Evolutionary conservation across 768 basidiomycete genomes (phyloP).

Genomic region (Solioccasus polychromus): DNA sequence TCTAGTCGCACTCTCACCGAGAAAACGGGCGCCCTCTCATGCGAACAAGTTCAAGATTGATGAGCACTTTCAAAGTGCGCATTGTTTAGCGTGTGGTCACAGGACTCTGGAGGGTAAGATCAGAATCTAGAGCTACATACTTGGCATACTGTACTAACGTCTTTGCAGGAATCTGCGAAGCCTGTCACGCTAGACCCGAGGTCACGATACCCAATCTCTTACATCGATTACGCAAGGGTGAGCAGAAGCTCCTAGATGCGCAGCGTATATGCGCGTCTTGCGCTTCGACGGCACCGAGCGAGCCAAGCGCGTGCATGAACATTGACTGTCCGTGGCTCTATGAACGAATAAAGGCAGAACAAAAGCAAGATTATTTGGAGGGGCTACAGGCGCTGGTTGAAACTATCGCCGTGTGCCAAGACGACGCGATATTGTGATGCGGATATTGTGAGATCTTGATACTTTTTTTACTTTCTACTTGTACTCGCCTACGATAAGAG

Average conservation of each 20-base stretch:
- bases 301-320: constrained; percentile 73
- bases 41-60: constrained; percentile 56
- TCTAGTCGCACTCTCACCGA: constrained; percentile 35
- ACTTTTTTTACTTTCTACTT: too few relatives aligned
- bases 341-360: constrained; percentile 59
- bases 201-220: constrained; percentile 56
- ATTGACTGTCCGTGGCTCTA: constrained; percentile 87
- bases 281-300: constrained; percentile 48
- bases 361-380: constrained; percentile 31
- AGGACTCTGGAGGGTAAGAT: constrained; percentile 53
- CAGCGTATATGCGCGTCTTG: constrained; percentile 77
- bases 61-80: constrained; percentile 68
- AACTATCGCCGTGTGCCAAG: constrained; percentile 16
- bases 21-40: constrained; percentile 27
- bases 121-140: too few relatives aligned
- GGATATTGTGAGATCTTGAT: too few relatives aligned
- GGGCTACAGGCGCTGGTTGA: constrained; percentile 31
- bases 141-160: too few relatives aligned
- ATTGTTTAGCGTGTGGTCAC: constrained; percentile 68
- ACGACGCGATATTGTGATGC: too few relatives aligned
- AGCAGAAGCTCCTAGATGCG: constrained; percentile 51
- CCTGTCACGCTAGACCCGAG: constrained; percentile 51
- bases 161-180: constrained; percentile 57
- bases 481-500: too few relatives aligned
- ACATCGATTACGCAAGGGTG: constrained; percentile 51